These are phyloP conservation scores for Aspergillus sp. DNA, from an alignment of 2,329 filamentous ascomycete genomes.

Conservation along the genomic window DNA sequence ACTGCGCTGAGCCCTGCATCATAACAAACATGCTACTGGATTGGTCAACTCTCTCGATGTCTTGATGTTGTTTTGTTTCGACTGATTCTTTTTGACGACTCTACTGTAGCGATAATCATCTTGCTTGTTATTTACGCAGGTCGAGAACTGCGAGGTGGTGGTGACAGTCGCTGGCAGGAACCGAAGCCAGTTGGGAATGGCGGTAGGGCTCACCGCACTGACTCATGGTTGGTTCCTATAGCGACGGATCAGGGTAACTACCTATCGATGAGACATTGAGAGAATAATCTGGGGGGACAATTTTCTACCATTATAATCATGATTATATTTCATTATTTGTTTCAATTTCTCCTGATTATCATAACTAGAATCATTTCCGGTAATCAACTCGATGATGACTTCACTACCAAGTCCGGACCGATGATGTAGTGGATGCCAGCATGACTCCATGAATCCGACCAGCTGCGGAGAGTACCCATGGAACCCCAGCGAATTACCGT, in stretches of 20 bases:
- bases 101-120: background rate
- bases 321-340: background rate
- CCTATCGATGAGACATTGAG: too few relatives aligned
- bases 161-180: background rate
- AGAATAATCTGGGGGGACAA: too few relatives aligned
- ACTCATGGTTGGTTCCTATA: too few relatives aligned
- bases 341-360: background rate
- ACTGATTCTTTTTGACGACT: background rate
- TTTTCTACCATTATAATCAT: background rate
- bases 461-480: background rate
- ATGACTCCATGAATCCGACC: background rate
- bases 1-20: conserved; percentile 12
- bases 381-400: background rate
- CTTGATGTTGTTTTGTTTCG: background rate
- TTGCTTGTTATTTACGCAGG: background rate
- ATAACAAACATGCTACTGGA: conserved; percentile 19
- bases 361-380: background rate
- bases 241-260: too few relatives aligned
- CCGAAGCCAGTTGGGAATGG: background rate
- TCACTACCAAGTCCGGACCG: background rate
- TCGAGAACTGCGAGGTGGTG: background rate
- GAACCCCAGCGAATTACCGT: background rate
- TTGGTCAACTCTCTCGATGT: background rate
- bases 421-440: background rate
- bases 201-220: background rate